A percentile compares a stretch with the other conserved stretches of the same genome.
Conservation (phyloP, 73 alveolate genomes). For the Breviolum minutum region DNA sequence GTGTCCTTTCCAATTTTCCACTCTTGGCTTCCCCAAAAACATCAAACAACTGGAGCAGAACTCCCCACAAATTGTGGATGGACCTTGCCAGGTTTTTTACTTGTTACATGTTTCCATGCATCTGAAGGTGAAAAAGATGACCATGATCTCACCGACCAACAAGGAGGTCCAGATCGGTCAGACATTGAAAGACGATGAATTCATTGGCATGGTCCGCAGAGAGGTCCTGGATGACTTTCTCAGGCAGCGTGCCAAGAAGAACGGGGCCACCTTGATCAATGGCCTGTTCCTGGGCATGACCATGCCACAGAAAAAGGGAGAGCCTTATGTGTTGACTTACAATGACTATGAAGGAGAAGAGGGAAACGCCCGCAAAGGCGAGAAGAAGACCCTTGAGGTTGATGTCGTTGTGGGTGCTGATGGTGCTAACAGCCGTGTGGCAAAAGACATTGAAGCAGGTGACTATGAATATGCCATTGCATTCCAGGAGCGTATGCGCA, state of each 20-base stretch:
- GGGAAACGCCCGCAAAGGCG: slow-evolving; percentile 88
- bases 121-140: slow-evolving; percentile 53
- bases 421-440: slow-evolving; percentile 95
- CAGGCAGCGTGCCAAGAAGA: slow-evolving; percentile 74
- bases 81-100: not conserved
- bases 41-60: no score
- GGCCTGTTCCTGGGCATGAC: slow-evolving; percentile 74
- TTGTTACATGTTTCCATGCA: no score
- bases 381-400: slow-evolving; percentile 95
- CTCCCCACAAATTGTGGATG: not conserved
- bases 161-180: slow-evolving; percentile 81
- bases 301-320: slow-evolving; percentile 56
- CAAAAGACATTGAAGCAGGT: slow-evolving; percentile 94
- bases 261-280: slow-evolving; percentile 87
- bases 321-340: slow-evolving; percentile 73
- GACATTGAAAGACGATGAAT: slow-evolving; percentile 86
- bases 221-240: slow-evolving; percentile 94
- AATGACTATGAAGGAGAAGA: slow-evolving; percentile 46
- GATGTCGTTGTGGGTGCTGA: slow-evolving; percentile 94
- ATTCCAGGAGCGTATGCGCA: slow-evolving; percentile 95
- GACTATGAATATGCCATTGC: slow-evolving; percentile 95
- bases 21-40: not conserved
- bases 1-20: not conserved
- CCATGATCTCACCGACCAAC: slow-evolving; percentile 83
- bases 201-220: slow-evolving; percentile 96